Percentiles rank a stretch among this genome's conserved stretches.
These are phyloP conservation scores for Daphne laureola DNA, from an alignment of 441 rosid genomes.

Conservation along the genomic window DNA sequence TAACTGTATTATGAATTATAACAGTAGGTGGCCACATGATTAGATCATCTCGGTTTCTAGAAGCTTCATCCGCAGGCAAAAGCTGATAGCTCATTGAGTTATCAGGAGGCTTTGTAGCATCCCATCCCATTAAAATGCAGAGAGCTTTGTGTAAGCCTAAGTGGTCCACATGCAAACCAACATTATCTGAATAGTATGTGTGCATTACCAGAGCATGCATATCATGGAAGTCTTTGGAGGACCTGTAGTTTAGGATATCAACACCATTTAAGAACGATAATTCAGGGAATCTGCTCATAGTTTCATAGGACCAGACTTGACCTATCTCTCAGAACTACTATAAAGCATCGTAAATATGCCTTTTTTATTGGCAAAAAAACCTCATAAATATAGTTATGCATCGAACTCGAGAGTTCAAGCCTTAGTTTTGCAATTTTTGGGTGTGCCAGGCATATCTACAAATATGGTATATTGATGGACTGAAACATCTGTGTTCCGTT, in stretches of 20 bases:
- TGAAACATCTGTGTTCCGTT: too few relatives aligned
- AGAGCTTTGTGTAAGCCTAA: slow-evolving; percentile 97
- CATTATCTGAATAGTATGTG: slow-evolving; percentile 76
- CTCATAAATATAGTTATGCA: too few relatives aligned
- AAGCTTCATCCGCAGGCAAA: slow-evolving; percentile 73
- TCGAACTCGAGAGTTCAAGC: too few relatives aligned
- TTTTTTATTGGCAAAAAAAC: too few relatives aligned
- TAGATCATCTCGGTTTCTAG: slow-evolving; percentile 80
- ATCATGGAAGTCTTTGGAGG: slow-evolving; percentile 78
- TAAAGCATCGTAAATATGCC: too few relatives aligned
- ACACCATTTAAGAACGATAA: slow-evolving; percentile 48
- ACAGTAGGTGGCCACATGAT: slow-evolving; percentile 96
- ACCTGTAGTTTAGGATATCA: slow-evolving; percentile 82
- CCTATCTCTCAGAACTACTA: too few relatives aligned
- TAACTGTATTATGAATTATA: slow-evolving; percentile 83
- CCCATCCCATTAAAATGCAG: slow-evolving; percentile 97
- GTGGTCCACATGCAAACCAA: slow-evolving; percentile 80
- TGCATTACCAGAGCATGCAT: slow-evolving; percentile 93
- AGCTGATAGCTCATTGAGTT: slow-evolving; percentile 75
- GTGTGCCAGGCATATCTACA: too few relatives aligned
- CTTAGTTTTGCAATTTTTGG: too few relatives aligned
- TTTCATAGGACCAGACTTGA: too few relatives aligned
- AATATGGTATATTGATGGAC: too few relatives aligned
- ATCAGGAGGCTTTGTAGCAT: slow-evolving; percentile 80
- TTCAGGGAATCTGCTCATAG: slow-evolving; percentile 35